Evolutionary conservation across 495 filamentous ascomycete species (phyloP), one percentile per base, ranked within the genome.

Genomic region (Aspergillus nidulans): DNA sequence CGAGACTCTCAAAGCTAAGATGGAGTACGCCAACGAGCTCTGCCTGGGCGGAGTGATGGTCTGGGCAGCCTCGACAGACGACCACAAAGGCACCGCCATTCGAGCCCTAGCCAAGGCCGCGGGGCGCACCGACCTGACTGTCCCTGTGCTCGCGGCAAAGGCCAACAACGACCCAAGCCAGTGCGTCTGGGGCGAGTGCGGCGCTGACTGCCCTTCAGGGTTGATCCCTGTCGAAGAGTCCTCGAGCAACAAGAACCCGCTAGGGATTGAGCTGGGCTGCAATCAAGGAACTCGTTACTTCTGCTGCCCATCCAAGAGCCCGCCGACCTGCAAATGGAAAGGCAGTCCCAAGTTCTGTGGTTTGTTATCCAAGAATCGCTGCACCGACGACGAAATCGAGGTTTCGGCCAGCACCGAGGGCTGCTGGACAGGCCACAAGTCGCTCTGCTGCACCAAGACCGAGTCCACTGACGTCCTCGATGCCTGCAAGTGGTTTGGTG

Each of bases 1-100:
- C 4, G 18, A 21, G 16, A 49, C 46, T 1, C 19, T 49, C 46
- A 13, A 38, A 13, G n/a, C 19, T 3, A 49, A 38, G 30, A 20
- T 49, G n/a, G 30, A 49, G 5, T 36, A 20, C 30, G 46, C 46
- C 28, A 36, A 36, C 4, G 18, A 38, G 30, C 19, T 49, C 30
- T 49, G 46, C 28, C 46, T 49, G n/a, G 46, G 46, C 19, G 28
- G 46, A 6, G 46, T 49, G 20, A 49, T 49, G 46, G 46, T 49
- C 4, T 49, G 46, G 46, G 46, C 46, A 18, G 45, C 30, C 10
- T 34, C 30, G 7, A 46, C 43, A 6, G 43, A 46, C 43, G 43
- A 46, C 12, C 43, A 46, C 43, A 25, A 46, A 15, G 43, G 43
- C 21, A 46, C 43, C 9, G 43, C 43, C 43, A 46, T 46, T 21